Percentiles rank a stretch among this genome's conserved stretches.
Conservation (phyloP, 768 basidiomycete genomes). For the Boletus rubescentipes region DNA sequence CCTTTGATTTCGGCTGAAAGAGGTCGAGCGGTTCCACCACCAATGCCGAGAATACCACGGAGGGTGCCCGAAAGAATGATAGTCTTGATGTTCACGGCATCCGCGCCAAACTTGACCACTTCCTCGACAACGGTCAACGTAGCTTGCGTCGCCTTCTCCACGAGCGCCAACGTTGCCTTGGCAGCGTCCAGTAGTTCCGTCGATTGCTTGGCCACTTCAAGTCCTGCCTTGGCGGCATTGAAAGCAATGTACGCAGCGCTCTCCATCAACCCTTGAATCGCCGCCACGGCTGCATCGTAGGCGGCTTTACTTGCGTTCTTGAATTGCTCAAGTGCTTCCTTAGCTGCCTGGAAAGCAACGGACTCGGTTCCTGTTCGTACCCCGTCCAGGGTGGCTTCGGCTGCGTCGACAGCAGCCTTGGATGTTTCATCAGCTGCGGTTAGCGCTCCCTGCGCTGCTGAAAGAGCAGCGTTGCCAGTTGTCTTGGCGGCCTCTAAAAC, state of each 20-base stretch:
- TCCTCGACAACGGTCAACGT: not conserved
- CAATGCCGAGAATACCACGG: not conserved
- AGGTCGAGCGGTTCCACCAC: not conserved
- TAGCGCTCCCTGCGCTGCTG: not conserved
- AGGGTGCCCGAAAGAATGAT: not conserved
- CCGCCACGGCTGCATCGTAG: not conserved
- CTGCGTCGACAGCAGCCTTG: not conserved
- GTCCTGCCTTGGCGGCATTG: not conserved
- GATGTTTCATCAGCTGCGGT: not conserved
- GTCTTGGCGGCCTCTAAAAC: not conserved
- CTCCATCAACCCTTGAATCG: not conserved
- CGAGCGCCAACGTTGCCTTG: not conserved
- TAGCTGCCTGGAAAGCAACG: not conserved
- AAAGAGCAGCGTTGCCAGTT: not conserved
- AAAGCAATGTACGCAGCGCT: not conserved
- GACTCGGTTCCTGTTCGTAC: not conserved
- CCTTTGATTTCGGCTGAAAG: not conserved
- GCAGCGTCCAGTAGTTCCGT: not conserved
- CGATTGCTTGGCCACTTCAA: not conserved
- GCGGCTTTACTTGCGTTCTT: not conserved
- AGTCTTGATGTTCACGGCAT: not conserved
- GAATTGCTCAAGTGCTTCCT: not conserved
- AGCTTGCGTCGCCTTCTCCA: not conserved
- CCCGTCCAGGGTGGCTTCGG: not conserved
- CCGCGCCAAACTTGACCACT: not conserved